A percentile compares a stretch with the other conserved stretches of the same genome.
These are phyloP conservation scores for Solanum piurae DNA, from an alignment of 257 asterid species.

Conservation along the genomic window DNA sequence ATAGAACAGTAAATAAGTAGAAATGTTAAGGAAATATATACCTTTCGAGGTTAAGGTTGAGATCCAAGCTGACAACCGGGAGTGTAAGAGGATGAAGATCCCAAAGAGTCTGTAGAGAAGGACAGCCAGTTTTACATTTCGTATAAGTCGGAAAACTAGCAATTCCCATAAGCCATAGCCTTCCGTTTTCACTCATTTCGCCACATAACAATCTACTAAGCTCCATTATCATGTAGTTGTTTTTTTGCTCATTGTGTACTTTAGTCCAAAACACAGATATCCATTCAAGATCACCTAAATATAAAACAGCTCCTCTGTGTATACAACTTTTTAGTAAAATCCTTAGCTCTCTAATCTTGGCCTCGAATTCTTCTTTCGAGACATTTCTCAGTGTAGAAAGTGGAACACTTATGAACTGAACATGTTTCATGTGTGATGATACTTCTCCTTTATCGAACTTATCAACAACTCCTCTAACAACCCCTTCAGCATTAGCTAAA, in stretches of 20 bases:
- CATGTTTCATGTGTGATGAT: slow-evolving; percentile 39
- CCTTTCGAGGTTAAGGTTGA: slow-evolving; percentile 56
- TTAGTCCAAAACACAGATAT: slow-evolving; percentile 67
- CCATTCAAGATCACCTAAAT: slow-evolving; percentile 75
- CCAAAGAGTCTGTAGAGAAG: slow-evolving; percentile 76
- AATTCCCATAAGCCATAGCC: slow-evolving; percentile 65
- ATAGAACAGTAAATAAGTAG: neutral
- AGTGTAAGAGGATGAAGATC: slow-evolving; percentile 54
- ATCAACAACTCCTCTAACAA: slow-evolving; percentile 51
- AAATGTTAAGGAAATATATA: neutral
- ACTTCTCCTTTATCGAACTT: slow-evolving; percentile 53
- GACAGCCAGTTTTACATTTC: slow-evolving; percentile 56
- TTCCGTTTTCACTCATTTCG: slow-evolving; percentile 32
- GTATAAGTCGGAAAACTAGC: slow-evolving; percentile 51
- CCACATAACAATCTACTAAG: slow-evolving; percentile 50
- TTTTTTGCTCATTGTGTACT: slow-evolving; percentile 23
- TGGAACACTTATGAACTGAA: slow-evolving; percentile 74
- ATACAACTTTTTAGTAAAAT: slow-evolving; percentile 44
- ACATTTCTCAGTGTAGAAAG: slow-evolving; percentile 40
- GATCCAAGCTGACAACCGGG: slow-evolving; percentile 37
- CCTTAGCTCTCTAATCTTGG: slow-evolving; percentile 55
- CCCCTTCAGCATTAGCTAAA: slow-evolving; percentile 30
- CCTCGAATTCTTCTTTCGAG: slow-evolving; percentile 54
- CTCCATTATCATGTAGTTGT: slow-evolving; percentile 63
- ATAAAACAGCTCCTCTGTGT: slow-evolving; percentile 60